Evolutionary conservation across 495 filamentous ascomycete genomes (phyloP).

Genomic region (Daldinia grandis): DNA sequence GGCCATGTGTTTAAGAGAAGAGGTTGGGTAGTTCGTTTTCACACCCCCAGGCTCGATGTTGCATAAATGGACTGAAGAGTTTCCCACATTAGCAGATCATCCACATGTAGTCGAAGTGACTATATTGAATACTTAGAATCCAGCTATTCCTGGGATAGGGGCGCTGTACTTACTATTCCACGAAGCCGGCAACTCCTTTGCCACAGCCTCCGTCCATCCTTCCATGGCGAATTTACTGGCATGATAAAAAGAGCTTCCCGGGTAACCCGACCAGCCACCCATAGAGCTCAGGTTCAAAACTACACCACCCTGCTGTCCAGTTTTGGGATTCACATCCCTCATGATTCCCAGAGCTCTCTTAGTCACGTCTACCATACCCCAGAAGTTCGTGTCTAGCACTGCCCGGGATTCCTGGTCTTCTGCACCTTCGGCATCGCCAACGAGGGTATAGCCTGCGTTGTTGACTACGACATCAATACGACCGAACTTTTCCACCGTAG

Average conservation of each 20-base stretch:
- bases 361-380: constrained; percentile 57
- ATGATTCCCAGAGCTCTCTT: constrained; percentile 57
- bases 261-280: constrained; percentile 58
- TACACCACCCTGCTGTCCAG: constrained; percentile 54
- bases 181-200: constrained; percentile 58
- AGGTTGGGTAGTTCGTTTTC: constrained; percentile 54
- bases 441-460: constrained; percentile 62
- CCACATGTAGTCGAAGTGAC: neutral
- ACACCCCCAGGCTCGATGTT: constrained; percentile 61
- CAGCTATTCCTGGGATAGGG: neutral
- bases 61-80: constrained; percentile 52
- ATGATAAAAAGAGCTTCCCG: constrained; percentile 61
- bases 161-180: constrained; percentile 54
- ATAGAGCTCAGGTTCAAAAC: constrained; percentile 64
- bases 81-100: neutral
- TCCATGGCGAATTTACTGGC: constrained; percentile 65
- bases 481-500: constrained; percentile 50
- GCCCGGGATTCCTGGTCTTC: constrained; percentile 49
- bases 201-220: constrained; percentile 63
- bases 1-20: constrained; percentile 33
- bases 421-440: constrained; percentile 58
- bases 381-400: constrained; percentile 64
- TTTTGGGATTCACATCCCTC: constrained; percentile 51
- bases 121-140: neutral
- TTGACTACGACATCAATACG: constrained; percentile 66